phyloP scores from a whole-genome alignment of 257 asterid species.

The Mitragyna speciosa region DNA sequence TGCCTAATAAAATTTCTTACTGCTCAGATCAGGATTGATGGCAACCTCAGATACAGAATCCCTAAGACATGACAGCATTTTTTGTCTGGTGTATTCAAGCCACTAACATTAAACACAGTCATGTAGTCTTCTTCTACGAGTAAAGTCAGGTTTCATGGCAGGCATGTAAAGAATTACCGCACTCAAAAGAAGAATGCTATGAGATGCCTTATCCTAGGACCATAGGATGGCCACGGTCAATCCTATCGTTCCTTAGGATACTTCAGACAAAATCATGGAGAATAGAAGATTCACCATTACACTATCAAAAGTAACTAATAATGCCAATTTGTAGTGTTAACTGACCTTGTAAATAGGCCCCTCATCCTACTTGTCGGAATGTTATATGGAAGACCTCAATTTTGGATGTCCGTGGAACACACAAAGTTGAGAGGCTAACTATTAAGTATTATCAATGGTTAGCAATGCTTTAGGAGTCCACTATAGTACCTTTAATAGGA shows the following conservation, averaged over 20 bases:
- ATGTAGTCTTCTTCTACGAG: not conserved
- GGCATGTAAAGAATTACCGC: not conserved
- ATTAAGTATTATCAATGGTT: not conserved
- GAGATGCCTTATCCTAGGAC: not conserved
- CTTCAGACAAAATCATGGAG: slow-evolving; percentile 5
- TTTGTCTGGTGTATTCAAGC: not conserved
- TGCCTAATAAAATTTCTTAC: not conserved
- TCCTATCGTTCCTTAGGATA: slow-evolving; percentile 13
- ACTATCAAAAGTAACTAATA: not conserved
- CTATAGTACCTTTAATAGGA: not conserved
- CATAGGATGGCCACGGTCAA: not conserved
- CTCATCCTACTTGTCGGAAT: not conserved
- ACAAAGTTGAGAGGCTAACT: not conserved
- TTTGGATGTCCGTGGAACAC: not conserved
- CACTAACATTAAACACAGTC: not conserved
- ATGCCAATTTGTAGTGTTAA: not conserved
- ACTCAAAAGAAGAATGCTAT: slow-evolving; percentile 1
- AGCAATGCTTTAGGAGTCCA: not conserved
- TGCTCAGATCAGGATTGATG: not conserved
- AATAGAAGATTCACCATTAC: slow-evolving; percentile 16
- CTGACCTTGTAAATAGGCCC: slow-evolving; percentile 15
- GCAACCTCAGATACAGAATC: not conserved
- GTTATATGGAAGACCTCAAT: not conserved
- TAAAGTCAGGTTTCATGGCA: not conserved
- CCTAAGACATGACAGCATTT: not conserved